These are phyloP conservation scores for Claviceps sp. DNA, from an alignment of 2,329 filamentous ascomycete species.

Conservation along the genomic window DNA sequence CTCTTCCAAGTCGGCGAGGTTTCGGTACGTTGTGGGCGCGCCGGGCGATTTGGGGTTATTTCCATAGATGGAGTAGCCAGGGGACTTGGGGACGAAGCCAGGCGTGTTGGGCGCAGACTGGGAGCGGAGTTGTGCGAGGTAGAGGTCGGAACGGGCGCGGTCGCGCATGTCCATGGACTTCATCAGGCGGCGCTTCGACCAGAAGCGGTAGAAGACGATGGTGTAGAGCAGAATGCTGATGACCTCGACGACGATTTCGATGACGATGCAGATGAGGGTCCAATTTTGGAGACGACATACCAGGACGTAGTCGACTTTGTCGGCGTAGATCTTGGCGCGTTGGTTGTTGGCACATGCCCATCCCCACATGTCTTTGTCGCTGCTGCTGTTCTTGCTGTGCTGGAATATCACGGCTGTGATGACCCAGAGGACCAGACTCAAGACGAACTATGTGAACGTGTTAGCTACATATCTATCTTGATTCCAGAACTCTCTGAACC, in stretches of 20 bases:
- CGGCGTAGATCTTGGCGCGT: constrained; percentile 59
- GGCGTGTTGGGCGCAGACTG: constrained; percentile 94
- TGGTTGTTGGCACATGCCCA: constrained; percentile 94
- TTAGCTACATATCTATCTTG: too few relatives aligned
- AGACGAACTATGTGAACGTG: constrained; percentile 47
- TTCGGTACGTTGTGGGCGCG: constrained; percentile 42
- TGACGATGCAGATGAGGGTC: constrained; percentile 91
- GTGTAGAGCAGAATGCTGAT: constrained; percentile 88
- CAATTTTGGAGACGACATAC: constrained; percentile 90
- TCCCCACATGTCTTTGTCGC: constrained; percentile 88
- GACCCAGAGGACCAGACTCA: constrained; percentile 87
- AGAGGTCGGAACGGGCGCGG: constrained; percentile 85
- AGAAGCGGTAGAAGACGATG: constrained; percentile 93
- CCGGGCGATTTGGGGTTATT: constrained; percentile 25
- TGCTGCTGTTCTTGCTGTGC: constrained; percentile 52
- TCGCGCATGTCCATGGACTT: constrained; percentile 97
- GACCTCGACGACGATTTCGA: constrained; percentile 86
- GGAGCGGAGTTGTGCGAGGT: constrained; percentile 70
- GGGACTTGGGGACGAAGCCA: constrained; percentile 61
- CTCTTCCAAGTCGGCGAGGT: constrained; percentile 31
- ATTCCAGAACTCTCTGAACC: too few relatives aligned
- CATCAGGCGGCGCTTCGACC: constrained; percentile 85
- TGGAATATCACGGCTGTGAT: constrained; percentile 77
- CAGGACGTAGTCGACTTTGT: constrained; percentile 77
- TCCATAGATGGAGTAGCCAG: constrained; percentile 8